phyloP scores from a whole-genome alignment of 345 rosid genomes.

The Brassica incana region DNA sequence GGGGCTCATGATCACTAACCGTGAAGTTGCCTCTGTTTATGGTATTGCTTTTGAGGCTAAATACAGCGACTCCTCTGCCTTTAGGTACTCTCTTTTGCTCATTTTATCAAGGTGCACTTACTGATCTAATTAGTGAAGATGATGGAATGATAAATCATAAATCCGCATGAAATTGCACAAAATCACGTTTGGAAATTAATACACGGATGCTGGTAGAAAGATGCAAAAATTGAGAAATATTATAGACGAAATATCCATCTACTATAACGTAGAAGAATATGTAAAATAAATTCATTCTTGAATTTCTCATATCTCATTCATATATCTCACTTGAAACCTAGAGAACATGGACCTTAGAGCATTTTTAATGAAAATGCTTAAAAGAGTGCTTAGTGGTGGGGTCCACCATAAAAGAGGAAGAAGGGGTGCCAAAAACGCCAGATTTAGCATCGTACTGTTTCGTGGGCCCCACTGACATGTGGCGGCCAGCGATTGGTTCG shows the following conservation, averaged over 20 bases:
- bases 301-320: neutral
- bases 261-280: neutral
- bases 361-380: too few relatives aligned
- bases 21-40: conserved; percentile 43
- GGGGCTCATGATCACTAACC: conserved; percentile 47
- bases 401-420: too few relatives aligned
- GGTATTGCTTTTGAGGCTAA: conserved; percentile 50
- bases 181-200: neutral
- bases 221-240: neutral
- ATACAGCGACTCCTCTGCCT: conserved; percentile 53
- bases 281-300: neutral
- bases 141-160: neutral
- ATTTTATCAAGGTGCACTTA: neutral
- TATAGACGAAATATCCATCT: neutral
- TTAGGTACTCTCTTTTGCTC: conserved; percentile 41
- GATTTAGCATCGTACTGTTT: too few relatives aligned
- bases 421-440: too few relatives aligned
- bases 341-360: neutral
- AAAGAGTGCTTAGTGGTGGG: too few relatives aligned
- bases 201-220: neutral
- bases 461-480: too few relatives aligned
- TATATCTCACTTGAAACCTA: neutral
- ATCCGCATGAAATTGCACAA: neutral
- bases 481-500: too few relatives aligned
- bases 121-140: neutral